Evolutionary conservation across 768 basidiomycete species (phyloP), one percentile per base, ranked within the genome.

Genomic region (Hypholoma sublateritium): DNA sequence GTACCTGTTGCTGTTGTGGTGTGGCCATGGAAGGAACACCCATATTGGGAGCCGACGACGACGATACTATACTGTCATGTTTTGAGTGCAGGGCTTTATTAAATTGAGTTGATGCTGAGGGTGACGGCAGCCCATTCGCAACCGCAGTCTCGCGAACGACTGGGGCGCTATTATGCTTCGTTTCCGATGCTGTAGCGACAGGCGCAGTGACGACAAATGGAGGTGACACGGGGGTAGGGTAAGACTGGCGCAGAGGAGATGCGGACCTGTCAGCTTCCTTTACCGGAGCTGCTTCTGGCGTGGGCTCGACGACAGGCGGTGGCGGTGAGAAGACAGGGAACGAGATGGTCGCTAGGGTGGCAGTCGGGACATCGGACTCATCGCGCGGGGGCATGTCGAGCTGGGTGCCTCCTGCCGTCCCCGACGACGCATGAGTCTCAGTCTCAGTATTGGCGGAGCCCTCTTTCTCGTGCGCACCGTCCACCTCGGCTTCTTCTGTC

Each of bases 301-400:
- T 12, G 8, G 51, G 35, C 17, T 41, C 51, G 5, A 28, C 42
- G 16, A 52, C 45, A 45, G 56, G 62, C 17, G 56, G 51, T 21
- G 68, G 65, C 12, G 67, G 59, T 0, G 69, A 60, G 50, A 70
- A 64, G 4, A 64, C 62, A 4, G 62, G 61, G 60, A 61, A 57
- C 12, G 60, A 55, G 16, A 28, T 74, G 80, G 61, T 65, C 85
- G 89, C 89, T 32, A 81, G 83, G 65, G 80, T 82, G 19, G 78
- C 76, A 6, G 74, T 73, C 39, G 66, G 68, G 2, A 69, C 32
- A 17, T 75, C 70, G 0, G 64, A 56, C 24, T 74, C 73, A 43
- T 72, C 72, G 36, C 61, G 62, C 16, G 62, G 65, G 6, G 70
- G 67, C 25, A 69, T 62, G n/a, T 63, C 43, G 17, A 75, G 49